Percentiles rank a stretch among this genome's conserved stretches.
Conservation (phyloP, 1,139 yeast species). For the Candida sp. region DNA sequence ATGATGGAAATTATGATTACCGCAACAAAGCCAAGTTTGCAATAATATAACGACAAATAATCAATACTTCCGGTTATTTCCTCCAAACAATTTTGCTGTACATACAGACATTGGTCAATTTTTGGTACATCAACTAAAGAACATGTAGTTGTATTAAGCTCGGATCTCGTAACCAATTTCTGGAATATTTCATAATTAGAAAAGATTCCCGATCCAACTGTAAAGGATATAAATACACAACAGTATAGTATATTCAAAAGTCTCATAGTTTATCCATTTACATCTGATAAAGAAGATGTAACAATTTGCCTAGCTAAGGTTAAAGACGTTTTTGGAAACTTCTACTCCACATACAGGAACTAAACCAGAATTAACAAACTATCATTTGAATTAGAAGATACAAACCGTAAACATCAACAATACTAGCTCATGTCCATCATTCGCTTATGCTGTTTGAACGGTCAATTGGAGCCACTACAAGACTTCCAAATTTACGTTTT, state of each 20-base stretch:
- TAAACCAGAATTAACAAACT: background rate
- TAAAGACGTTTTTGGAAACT: too few species aligned
- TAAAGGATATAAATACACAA: background rate
- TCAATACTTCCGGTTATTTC: constrained; percentile 38
- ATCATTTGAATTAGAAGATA: too few species aligned
- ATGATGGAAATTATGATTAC: constrained; percentile 12
- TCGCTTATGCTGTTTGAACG: too few species aligned
- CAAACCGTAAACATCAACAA: too few species aligned
- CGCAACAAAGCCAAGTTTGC: constrained; percentile 12
- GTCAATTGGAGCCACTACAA: too few species aligned
- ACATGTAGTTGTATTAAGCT: background rate
- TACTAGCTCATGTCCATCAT: too few species aligned
- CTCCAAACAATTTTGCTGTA: constrained; percentile 34
- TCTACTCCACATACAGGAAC: too few species aligned
- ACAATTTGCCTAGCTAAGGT: too few species aligned
- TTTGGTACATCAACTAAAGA: constrained; percentile 12
- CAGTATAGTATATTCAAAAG: background rate
- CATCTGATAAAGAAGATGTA: background rate
- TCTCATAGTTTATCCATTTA: background rate
- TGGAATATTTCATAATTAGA: background rate
- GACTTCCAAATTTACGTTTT: too few species aligned
- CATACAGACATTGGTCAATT: constrained; percentile 43
- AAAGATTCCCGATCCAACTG: background rate
- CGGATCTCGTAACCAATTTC: background rate
- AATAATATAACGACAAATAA: constrained; percentile 22